phyloP scores from a whole-genome alignment of 495 filamentous ascomycete genomes.

The Aspergillus conjunctus region DNA sequence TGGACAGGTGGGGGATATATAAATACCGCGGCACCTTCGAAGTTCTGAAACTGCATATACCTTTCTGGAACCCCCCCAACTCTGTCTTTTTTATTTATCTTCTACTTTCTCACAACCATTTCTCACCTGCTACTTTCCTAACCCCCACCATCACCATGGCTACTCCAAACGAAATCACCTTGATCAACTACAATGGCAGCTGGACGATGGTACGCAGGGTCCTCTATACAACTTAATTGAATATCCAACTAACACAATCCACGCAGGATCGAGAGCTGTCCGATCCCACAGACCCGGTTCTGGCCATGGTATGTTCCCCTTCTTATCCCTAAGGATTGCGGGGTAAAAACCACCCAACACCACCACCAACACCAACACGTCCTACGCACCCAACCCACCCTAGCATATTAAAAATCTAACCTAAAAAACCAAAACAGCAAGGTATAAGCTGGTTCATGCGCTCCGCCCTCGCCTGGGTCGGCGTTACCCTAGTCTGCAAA shows the following conservation, averaged over 20 bases:
- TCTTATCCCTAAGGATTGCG: background rate
- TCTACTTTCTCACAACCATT: background rate
- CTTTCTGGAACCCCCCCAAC: background rate
- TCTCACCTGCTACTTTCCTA: background rate
- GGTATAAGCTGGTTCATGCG: slow-evolving; percentile 81
- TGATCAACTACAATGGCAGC: slow-evolving; percentile 72
- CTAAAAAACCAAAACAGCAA: slow-evolving; percentile 52
- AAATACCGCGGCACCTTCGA: too few species aligned
- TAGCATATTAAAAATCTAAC: background rate
- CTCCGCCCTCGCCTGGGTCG: slow-evolving; percentile 71
- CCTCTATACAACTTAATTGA: background rate
- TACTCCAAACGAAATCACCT: slow-evolving; percentile 70
- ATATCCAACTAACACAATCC: slow-evolving; percentile 2
- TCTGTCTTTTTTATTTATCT: background rate
- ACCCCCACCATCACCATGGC: slow-evolving; percentile 64
- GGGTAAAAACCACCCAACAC: background rate
- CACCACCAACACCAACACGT: slow-evolving; percentile 5
- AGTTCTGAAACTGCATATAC: background rate
- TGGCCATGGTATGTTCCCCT: slow-evolving; percentile 57
- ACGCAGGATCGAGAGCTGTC: slow-evolving; percentile 79
- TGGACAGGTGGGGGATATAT: background rate
- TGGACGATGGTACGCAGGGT: slow-evolving; percentile 72
- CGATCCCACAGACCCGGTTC: slow-evolving; percentile 67
- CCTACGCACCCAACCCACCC: slow-evolving; percentile 20
- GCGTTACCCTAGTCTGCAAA: slow-evolving; percentile 68